Conservation (phyloP, 228 moss, liverwort and hornwort genomes). For the Sphagnum fallax region DNA sequence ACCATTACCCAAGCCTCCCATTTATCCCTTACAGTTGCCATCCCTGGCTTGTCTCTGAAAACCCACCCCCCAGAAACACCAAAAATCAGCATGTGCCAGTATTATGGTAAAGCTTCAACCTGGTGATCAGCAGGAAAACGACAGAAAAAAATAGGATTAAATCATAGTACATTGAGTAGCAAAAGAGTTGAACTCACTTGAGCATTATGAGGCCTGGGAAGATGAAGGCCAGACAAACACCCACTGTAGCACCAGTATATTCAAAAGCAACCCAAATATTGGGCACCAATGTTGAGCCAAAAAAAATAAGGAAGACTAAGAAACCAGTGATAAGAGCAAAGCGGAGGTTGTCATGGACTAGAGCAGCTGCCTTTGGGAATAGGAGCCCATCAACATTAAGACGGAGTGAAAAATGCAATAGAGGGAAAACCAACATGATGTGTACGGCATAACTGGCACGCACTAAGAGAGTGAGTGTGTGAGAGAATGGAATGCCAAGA, state of each 20-base stretch:
- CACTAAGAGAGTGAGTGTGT: constrained; percentile 51
- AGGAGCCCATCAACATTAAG: constrained; percentile 65
- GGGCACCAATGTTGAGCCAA: constrained; percentile 71
- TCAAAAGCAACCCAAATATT: constrained; percentile 92
- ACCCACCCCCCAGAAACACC: too few species aligned
- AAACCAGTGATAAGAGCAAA: constrained; percentile 48
- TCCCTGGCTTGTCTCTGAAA: constrained; percentile 52
- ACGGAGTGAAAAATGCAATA: constrained; percentile 80
- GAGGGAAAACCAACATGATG: constrained; percentile 82
- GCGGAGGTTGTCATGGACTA: constrained; percentile 48
- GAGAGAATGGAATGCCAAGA: constrained; percentile 64
- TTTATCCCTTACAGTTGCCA: constrained; percentile 66
- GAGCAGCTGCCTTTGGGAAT: constrained; percentile 44
- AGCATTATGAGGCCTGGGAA: constrained; percentile 63
- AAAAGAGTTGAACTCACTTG: constrained; percentile 19
- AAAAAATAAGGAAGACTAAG: constrained; percentile 46
- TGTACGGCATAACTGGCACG: constrained; percentile 80
- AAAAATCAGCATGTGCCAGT: too few species aligned
- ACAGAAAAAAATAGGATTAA: too few species aligned
- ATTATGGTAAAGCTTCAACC: too few species aligned
- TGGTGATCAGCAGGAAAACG: too few species aligned
- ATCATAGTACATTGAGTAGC: neutral
- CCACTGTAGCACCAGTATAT: constrained; percentile 85
- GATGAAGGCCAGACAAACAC: constrained; percentile 77
- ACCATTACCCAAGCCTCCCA: constrained; percentile 63